Evolutionary conservation across 176 grass and related monocot genomes (phyloP), one percentile per base, ranked within the genome.

Genomic region (Zizania latifolia): DNA sequence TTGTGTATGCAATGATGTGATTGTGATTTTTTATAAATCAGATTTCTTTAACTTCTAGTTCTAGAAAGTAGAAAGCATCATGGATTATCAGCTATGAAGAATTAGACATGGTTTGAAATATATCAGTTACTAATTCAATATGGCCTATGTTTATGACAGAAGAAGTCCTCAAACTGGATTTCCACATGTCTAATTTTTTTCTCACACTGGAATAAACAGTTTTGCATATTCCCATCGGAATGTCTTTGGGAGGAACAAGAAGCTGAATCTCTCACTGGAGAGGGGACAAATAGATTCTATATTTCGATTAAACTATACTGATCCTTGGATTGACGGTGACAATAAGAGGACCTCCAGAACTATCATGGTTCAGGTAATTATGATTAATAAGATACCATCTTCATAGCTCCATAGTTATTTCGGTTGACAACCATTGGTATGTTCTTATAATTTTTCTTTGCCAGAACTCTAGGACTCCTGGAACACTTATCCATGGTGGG

Each of bases 271-370:
- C 26, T 94, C 84, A n/a, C 28, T 99, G 39, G 89, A 99, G 77
- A 94, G 95, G 73, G 92, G 89, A 14, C 95, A 99, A 76, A 94
- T 90, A 44, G 95, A 99, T 86, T 99, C 95, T 13, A 88, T 99
- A 66, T 94, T 88, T 81, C 80, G 84, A 38, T 75, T 99, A 53
- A 94, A 90, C 77, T 99, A 92, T 74, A 99, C 85, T 70, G 89
- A 94, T 77, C 95, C 96, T 46, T 99, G 96, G 96, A 99, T 99
- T 51, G 84, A 99, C 61, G 85, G 89, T 8, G 96, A 99, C 73
- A 99, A 95, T 33, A 99, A 90, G 88, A 92, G 92, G 79, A 99
- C 92, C 21, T 99, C 96, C 22, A 89, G 87, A 79, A 81, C 64
- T 53, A 65, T 88, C 53, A 95, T 95, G 92, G 39, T 95, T 88